Evolutionary conservation across 1,284 basidiomycete genomes (phyloP).

Genomic region (Chalciporus sp.): DNA sequence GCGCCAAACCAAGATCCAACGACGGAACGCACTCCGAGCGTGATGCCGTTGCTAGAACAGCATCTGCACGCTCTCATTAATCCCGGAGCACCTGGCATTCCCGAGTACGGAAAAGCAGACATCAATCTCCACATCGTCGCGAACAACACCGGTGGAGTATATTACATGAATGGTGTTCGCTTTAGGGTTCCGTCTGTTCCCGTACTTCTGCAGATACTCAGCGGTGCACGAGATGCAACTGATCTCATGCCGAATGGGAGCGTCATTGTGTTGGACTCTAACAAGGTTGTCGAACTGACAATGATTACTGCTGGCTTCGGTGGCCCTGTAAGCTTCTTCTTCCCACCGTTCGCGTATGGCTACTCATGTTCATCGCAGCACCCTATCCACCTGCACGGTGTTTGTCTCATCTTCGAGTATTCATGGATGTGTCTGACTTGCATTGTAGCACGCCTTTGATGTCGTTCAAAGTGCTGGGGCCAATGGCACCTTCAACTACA

Average conservation of each 20-base stretch:
- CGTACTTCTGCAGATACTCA: conserved; percentile 40
- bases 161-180: conserved; percentile 22
- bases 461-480: conserved; percentile 35
- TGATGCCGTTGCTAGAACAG: conserved; percentile 32
- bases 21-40: conserved; percentile 29
- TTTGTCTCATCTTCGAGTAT: conserved; percentile 26
- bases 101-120: conserved; percentile 33
- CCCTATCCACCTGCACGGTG: conserved; percentile 46
- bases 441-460: conserved; percentile 35
- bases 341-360: not conserved
- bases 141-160: conserved; percentile 16
- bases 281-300: conserved; percentile 38
- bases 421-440: conserved; percentile 6
- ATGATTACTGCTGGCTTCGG: conserved; percentile 17
- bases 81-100: conserved; percentile 36
- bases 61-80: conserved; percentile 37
- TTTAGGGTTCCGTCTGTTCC: conserved; percentile 36
- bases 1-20: conserved; percentile 46
- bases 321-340: conserved; percentile 20
- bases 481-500: conserved; percentile 37
- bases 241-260: conserved; percentile 32
- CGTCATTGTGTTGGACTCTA: conserved; percentile 33
- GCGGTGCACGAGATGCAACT: conserved; percentile 31
- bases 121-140: conserved; percentile 28
- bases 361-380: conserved; percentile 27